Base-by-base conservation (phyloP, 192 early-diverging fungal species). In the Backusella tarrabulga region DNA sequence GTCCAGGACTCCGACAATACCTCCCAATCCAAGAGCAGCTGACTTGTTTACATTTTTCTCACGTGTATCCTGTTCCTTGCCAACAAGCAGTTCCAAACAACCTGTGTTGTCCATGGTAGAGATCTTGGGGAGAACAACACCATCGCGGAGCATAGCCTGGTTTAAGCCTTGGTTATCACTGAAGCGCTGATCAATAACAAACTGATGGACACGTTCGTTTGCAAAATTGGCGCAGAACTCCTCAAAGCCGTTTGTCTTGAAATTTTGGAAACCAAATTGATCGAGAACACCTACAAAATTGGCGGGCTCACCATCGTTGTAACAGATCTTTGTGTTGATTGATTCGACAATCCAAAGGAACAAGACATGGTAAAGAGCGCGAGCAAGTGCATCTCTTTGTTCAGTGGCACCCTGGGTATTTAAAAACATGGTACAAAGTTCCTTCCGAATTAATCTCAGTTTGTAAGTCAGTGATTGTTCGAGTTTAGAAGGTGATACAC, bases 321-420 rank as follows among this genome's bases (percentile, higher is more conserved):
- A 87, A 79, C 92, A 94, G 23, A 97, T 82, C 26, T 92, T 90
- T 32, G 87, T 87, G 86, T 99, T 99, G 77, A 97, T 90, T 74
- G 93, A 91, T 81, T 97, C 97, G 8, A 97, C 88, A n/a, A 99
- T 79, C 92, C 96, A 98, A 21, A 88, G 87, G 81, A 97, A 96
- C 9, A 97, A 76, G 6, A 97, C 89, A 34, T 90, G 91, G 81
- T 97, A 99, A n/a, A 99, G 89, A 8, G 92, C 85, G 67, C 87
- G 87, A 3, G 95, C 92, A 3, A 99, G 85, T 3, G 88, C 83
- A 76, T 99, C 96, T 34, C 96, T 91, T 81, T 97, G 96, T 60
- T 87, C 83, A 14, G 77, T 68, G 0, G 97, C 96, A 35, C 90
- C 91, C 23, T 90, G 90, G 15, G 90, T 85, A 76, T 96, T 93